A percentile compares a stretch with the other conserved stretches of the same genome.
Conservation (phyloP, 1,139 yeast species). For the Pichia sorboxylosa region DNA sequence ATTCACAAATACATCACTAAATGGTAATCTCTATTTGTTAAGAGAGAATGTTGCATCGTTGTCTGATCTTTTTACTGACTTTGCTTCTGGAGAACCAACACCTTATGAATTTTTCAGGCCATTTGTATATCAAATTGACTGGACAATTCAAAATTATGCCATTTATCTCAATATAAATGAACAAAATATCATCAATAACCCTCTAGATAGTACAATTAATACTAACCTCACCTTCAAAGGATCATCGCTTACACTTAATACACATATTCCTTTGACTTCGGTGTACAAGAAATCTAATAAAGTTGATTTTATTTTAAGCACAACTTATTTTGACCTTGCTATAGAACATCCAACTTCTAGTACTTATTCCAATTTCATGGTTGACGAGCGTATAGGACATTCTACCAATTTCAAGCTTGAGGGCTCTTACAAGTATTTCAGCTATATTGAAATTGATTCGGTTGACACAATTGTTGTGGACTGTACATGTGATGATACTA, state of each 20-base stretch:
- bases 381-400: constrained; percentile 50
- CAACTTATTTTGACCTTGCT: constrained; percentile 51
- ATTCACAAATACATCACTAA: constrained; percentile 41
- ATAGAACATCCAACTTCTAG: constrained; percentile 89
- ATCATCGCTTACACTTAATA: constrained; percentile 34
- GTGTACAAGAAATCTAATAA: constrained; percentile 47
- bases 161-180: constrained; percentile 74
- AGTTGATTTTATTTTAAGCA: constrained; percentile 40
- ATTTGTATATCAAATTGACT: constrained; percentile 45
- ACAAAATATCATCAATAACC: constrained; percentile 76
- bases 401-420: constrained; percentile 47
- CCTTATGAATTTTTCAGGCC: constrained; percentile 74
- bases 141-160: constrained; percentile 48
- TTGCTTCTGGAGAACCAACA: constrained; percentile 59
- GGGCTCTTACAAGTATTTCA: constrained; percentile 58
- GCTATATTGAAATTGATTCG: constrained; percentile 48
- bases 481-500: constrained; percentile 53
- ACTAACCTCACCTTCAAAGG: constrained; percentile 69
- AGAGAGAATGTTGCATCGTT: constrained; percentile 72
- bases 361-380: constrained; percentile 62
- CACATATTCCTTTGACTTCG: constrained; percentile 50
- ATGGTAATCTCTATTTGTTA: constrained; percentile 52
- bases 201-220: constrained; percentile 73
- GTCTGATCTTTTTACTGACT: constrained; percentile 68
- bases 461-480: constrained; percentile 61